A percentile compares a stretch with the other conserved stretches of the same genome.
phyloP scores from a whole-genome alignment of 352 stramenopile species.

The Globisporangium takayamanum region DNA sequence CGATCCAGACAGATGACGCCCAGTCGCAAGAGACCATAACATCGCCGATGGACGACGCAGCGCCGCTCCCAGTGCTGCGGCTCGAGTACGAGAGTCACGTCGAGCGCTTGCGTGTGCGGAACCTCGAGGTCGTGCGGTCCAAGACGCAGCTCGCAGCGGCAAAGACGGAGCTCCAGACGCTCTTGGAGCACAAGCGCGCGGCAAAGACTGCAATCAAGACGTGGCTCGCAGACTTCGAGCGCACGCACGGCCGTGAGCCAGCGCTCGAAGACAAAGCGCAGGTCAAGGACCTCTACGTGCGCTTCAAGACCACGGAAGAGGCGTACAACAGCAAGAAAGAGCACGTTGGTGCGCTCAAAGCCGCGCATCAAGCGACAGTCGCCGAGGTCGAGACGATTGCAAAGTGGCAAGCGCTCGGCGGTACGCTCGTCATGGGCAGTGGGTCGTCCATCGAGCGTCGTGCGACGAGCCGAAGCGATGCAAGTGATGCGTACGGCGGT shows the following conservation, averaged over 20 bases:
- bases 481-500: neutral
- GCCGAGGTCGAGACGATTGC: constrained; percentile 41
- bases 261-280: constrained; percentile 74
- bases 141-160: constrained; percentile 28
- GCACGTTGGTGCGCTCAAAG: constrained; percentile 29
- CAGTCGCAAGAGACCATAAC: neutral
- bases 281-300: constrained; percentile 69
- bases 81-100: constrained; percentile 39
- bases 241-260: constrained; percentile 37
- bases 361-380: constrained; percentile 34
- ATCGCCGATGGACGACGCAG: neutral
- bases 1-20: constrained; percentile 9
- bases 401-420: constrained; percentile 40
- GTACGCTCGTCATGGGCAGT: constrained; percentile 13
- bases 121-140: constrained; percentile 34
- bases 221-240: constrained; percentile 58
- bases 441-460: neutral
- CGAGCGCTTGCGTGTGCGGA: constrained; percentile 34
- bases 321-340: constrained; percentile 39
- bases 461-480: neutral
- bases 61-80: constrained; percentile 16
- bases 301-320: constrained; percentile 69
- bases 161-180: constrained; percentile 28
- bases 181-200: constrained; percentile 35
- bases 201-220: constrained; percentile 57